Evolutionary conservation across 768 basidiomycete species (phyloP).

Genomic region (Trametes cinnabarina): DNA sequence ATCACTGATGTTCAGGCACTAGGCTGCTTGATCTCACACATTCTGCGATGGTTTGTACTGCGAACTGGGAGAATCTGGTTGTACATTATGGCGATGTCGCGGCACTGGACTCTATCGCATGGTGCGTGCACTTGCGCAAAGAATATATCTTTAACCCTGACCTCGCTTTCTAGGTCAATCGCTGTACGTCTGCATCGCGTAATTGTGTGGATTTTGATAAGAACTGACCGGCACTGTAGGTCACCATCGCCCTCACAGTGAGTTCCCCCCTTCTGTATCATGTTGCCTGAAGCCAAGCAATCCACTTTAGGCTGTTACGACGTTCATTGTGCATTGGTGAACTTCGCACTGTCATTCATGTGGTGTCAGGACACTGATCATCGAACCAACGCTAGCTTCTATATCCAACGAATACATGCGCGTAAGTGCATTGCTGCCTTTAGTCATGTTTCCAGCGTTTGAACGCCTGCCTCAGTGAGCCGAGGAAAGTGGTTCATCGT

Average conservation of each 20-base stretch:
- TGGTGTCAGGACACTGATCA: too few species aligned
- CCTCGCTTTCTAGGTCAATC: not conserved
- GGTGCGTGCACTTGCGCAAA: not conserved
- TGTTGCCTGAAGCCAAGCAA: not conserved
- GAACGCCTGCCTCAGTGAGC: conserved; percentile 20
- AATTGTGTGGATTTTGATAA: not conserved
- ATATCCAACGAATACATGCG: conserved; percentile 21
- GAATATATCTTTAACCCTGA: not conserved
- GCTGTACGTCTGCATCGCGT: not conserved
- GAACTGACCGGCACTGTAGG: not conserved
- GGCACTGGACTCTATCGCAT: conserved; percentile 10
- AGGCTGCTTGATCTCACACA: conserved; percentile 17
- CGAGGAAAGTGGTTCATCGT: conserved; percentile 22
- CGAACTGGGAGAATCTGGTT: conserved; percentile 22
- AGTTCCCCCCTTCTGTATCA: not conserved
- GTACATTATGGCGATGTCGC: conserved; percentile 14
- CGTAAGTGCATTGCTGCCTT: conserved; percentile 7
- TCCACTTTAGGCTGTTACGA: conserved; percentile 24
- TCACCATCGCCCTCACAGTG: conserved; percentile 20
- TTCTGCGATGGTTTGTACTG: conserved; percentile 16
- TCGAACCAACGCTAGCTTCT: conserved; percentile 27
- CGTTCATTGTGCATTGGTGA: conserved; percentile 28
- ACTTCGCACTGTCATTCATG: not conserved
- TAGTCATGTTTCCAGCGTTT: too few species aligned
- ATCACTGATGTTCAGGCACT: not conserved